Base-by-base conservation (phyloP, 2,329 filamentous ascomycete species). In the Bipolaris oryzae region DNA sequence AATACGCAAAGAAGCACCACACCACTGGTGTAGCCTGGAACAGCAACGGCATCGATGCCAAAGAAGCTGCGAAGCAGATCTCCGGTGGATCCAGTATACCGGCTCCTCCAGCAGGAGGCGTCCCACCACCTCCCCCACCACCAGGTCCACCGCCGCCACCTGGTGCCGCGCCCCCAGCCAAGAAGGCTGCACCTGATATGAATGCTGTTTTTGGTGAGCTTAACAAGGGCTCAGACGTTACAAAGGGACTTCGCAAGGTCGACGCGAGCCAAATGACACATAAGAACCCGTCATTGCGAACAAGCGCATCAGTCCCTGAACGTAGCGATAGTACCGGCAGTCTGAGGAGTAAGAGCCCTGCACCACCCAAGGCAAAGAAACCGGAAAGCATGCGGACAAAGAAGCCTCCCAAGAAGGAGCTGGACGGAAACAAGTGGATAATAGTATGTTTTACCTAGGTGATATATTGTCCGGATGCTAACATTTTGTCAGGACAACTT, bases 231-330 rank as follows among this genome's bases (percentile, higher is more conserved):
- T 87, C 91, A 58, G 83, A 86, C n/a, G 91, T 99, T 57, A 99
- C 95, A 3, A 87, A 91, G 64, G 88, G 90, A 31, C 83, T 99
- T 34, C 89, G 90, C 65, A 99, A 97, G 81, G 95, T 99, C 47
- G 94, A 97, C 79, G 89, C 89, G 73, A 95, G 90, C 51, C 84
- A 98, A 77, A 97, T 97, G 94, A 99, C 95, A 58, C 95, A 99
- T 80, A 98, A 98, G 82, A 99, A 99, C 78, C 95, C 95, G 13
- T 86, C 88, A 9, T 82, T 99, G 55, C 88, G 95, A 61, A 85
- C 90, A 21, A 82, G 82, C 58, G 89, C 90, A 11, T 84, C 86
- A 1, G 91, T 94, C 3, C 83, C 90, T 1, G 82, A 82, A 55
- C 79, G 84, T 55, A 83, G 82, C 51, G 79, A 81, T 20, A 83